Conservation (phyloP, 2,329 filamentous ascomycete genomes). For the Cladorrhinum sp. region DNA sequence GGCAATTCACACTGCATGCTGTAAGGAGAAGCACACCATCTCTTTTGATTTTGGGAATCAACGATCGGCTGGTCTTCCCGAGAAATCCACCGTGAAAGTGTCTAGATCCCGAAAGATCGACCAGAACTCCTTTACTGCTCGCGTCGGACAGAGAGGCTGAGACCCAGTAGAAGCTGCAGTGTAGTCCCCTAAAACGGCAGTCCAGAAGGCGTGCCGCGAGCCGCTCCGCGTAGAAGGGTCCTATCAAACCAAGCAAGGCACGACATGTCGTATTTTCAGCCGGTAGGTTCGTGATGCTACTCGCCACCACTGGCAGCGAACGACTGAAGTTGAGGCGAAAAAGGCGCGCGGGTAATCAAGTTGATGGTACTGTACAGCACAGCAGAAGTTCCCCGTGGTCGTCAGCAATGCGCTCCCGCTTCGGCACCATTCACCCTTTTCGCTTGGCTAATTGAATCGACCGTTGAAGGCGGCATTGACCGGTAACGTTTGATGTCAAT, state of each 20-base stretch:
- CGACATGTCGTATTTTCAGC: background rate
- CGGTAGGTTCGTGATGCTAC: background rate
- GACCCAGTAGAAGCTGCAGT: background rate
- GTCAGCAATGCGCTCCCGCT: background rate
- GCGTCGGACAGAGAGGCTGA: background rate
- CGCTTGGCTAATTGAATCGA: background rate
- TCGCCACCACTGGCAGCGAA: background rate
- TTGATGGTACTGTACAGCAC: background rate
- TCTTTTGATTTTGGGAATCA: background rate
- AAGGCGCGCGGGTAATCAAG: background rate
- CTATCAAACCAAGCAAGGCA: background rate
- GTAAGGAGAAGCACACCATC: background rate
- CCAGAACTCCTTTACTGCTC: background rate
- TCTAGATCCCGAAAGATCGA: background rate
- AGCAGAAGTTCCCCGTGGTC: background rate
- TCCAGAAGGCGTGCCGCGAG: background rate
- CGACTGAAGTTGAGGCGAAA: background rate
- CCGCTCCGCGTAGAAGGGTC: background rate
- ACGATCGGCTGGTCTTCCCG: background rate
- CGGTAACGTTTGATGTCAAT: background rate
- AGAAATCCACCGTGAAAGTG: background rate
- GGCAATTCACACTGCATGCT: background rate
- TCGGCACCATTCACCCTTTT: background rate
- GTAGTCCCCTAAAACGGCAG: background rate
- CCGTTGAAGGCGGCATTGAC: background rate